Base-by-base conservation (phyloP, 2,329 filamentous ascomycete species). In the Fusarium longipes region DNA sequence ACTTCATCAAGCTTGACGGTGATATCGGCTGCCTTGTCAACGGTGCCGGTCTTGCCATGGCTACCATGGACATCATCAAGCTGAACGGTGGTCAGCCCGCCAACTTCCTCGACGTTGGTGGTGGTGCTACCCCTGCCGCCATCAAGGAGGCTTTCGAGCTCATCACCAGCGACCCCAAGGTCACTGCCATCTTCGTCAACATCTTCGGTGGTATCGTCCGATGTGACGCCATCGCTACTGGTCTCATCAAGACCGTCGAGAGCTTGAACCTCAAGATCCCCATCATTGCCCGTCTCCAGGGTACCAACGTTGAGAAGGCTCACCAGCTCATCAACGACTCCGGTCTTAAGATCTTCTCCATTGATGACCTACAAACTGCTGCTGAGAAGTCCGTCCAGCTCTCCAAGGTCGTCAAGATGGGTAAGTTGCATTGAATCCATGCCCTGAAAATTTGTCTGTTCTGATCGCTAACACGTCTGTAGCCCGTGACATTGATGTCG, bases 51-150 rank as follows among this genome's bases (percentile, higher is more conserved):
- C 91, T 99, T 72, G 96, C 96, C 83, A 99, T 99, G 96, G 96
- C 96, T 68, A 99, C 96, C 80, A 99, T 99, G 96, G 96, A 99
- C 82, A 98, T 99, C 82, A 99, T 99, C 88, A 98, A 99, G 89
- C 89, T 99, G 68, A 99, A 98, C 84, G 96, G 96, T 74, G 96
- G 96, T 69, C 86, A 89, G 77, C 96, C 96, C 67, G 96, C 96
- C 75, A 99, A 99, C 89, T 99, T 99, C 90, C 87, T 99, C 74
- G 96, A 99, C 80, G 96, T 99, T 73, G 96, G 96, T 77, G 96
- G 96, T 80, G 96, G 96, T 85, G 96, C 96, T 73, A 99, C 96
- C 63, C 94, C 96, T 32, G 91, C 94, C 72, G 96, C 96, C 75
- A 99, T 99, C 83, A 93, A 93, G 85, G 91, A 96, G 82, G 96